Evolutionary conservation across 139 green algal species (phyloP), one percentile per base, ranked within the genome.

Genomic region (Chlorella vulgaris): DNA sequence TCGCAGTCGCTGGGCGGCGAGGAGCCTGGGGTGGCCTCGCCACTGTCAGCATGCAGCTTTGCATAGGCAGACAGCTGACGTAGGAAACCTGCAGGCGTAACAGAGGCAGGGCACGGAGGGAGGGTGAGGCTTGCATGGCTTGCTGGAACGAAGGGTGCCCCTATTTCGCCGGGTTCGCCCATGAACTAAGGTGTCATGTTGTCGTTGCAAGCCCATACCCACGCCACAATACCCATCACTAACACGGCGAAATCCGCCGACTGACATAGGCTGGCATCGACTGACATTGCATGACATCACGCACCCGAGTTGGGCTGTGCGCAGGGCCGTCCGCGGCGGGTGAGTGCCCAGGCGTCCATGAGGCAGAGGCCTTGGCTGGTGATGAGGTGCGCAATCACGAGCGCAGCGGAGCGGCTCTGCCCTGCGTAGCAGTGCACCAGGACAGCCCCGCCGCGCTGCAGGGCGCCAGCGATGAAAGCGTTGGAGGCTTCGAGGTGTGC

Each of bases 341-440:
- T 81, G 38, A 79, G 40, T n/a, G 74, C 81, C 77, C 94, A 84
- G 4, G 94, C 93, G 10, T 82, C 75, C 31, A 67, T 42, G 36
- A 86, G 36, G 0, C 36, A 22, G 62, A 83, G 38, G 31, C 83
- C 42, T 18, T 82, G 28, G 43, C 38, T 18, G 35, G 47, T 42
- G n/a, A 88, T 69, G 7, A 88, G 69, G 60, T 83, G 66, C 1
- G 76, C 76, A 1, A 86, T 81, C 88, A 86, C 87, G 35, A 98
- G 84, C 1, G 95, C 90, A n/a, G 92, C 92, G 22, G 86, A 94
- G 50, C 95, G 86, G 53, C 81, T 93, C 84, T 93, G 92, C 66
- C 95, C 95, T 69, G 95, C 93, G 76, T 90, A 92, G 88, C 95
- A 98, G 89, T 98, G 95, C 66, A 98, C 92, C 43, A 98, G 86